Conservation (phyloP, 1,139 yeast species). For the Hemisphaericaspora xylanilytica region DNA sequence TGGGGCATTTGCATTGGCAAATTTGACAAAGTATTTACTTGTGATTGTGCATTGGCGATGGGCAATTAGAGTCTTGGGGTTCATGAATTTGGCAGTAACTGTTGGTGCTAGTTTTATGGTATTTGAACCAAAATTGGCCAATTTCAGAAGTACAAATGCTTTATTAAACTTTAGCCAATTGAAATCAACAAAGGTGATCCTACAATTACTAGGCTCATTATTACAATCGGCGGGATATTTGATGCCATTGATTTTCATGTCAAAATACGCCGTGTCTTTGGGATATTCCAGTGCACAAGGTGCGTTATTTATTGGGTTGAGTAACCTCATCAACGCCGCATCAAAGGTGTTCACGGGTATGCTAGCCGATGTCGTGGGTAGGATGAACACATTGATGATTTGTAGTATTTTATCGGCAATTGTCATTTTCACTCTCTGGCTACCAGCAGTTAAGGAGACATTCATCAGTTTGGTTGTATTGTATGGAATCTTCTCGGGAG, state of each 20-base stretch:
- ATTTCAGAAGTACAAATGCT: conserved; percentile 18
- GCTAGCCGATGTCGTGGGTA: conserved; percentile 35
- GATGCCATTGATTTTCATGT: conserved; percentile 41
- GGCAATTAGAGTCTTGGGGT: conserved; percentile 36
- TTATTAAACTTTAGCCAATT: conserved; percentile 17
- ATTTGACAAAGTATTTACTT: conserved; percentile 28
- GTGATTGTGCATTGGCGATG: conserved; percentile 36
- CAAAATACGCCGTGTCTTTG: conserved; percentile 35
- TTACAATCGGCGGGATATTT: conserved; percentile 43
- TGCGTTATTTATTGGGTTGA: conserved; percentile 42
- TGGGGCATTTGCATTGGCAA: conserved; percentile 41
- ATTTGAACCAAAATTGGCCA: conserved; percentile 14
- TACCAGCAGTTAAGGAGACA: conserved; percentile 15
- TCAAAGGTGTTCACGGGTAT: conserved; percentile 38
- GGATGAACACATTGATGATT: conserved; percentile 35
- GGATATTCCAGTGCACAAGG: conserved; percentile 35
- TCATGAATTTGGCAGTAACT: conserved; percentile 21
- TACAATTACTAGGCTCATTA: conserved; percentile 31
- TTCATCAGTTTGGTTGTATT: conserved; percentile 38
- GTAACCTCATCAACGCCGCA: conserved; percentile 39
- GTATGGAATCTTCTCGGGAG: conserved; percentile 37
- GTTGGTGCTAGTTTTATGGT: conserved; percentile 21
- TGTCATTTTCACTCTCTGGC: conserved; percentile 6
- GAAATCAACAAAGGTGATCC: conserved; percentile 20
- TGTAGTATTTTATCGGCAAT: conserved; percentile 32